Conservation (phyloP, 306 rosid species). For the Benincasa hispida region DNA sequence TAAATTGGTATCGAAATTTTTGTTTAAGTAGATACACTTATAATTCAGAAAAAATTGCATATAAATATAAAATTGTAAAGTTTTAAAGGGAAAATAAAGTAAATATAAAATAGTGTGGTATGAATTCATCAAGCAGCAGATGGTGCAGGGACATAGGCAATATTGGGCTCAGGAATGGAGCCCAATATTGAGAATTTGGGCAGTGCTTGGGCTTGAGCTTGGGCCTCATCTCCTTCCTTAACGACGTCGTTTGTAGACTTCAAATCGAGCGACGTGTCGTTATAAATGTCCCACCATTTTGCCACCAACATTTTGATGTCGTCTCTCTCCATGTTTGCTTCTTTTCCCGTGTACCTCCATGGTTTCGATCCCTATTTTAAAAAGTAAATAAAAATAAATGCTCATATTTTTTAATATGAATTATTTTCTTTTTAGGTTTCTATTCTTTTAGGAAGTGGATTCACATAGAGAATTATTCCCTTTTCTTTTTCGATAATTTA, state of each 20-base stretch:
- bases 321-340: slow-evolving; percentile 52
- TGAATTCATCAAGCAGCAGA: slow-evolving; percentile 37
- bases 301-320: slow-evolving; percentile 39
- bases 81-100: background rate
- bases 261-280: slow-evolving; percentile 45
- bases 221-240: slow-evolving; percentile 5
- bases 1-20: background rate
- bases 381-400: no score
- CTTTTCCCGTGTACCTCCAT: slow-evolving; percentile 52
- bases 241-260: slow-evolving; percentile 16
- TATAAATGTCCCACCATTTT: slow-evolving; percentile 56
- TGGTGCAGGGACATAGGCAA: slow-evolving; percentile 37
- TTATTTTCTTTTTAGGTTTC: no score
- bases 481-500: no score
- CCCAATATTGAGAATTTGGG: slow-evolving; percentile 34
- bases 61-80: background rate
- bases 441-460: no score
- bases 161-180: slow-evolving; percentile 30
- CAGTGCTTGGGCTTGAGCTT: background rate
- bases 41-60: background rate
- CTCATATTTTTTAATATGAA: no score
- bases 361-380: slow-evolving; percentile 37
- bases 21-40: no score
- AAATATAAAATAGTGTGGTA: background rate
- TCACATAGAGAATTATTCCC: no score